Evolutionary conservation across 2,329 filamentous ascomycete genomes (phyloP), one percentile per base, ranked within the genome.

Genomic region (Dothideomycetes sp.): DNA sequence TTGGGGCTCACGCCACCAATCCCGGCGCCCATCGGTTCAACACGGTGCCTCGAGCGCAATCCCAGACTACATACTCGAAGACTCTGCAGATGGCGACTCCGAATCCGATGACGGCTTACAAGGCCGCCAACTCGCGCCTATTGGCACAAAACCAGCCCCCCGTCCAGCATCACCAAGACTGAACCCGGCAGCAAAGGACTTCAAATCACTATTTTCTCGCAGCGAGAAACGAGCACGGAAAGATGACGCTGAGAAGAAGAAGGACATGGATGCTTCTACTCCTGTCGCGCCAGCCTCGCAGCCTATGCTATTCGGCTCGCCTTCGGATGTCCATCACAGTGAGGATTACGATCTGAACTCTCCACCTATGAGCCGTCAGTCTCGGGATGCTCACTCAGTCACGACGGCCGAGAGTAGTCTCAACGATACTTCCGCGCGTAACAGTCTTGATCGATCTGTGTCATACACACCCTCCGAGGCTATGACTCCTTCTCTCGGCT

Each of bases 101-200:
- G 38, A 62, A 59, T 31, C 68, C 64, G 45, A 44, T 30, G 52
- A 9, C 48, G 51, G 31, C 64, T 69, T 33, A 66, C 64, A 14
- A 62, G 60, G 27, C 69, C 70, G 4, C 70, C 72, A 19, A 2
- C 73, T 78, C 44, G 74, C 73, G 3, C 75, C 76, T 1, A 95
- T 96, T 48, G 89, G 89, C 17, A 93, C 85, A 3, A 56, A 49
- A 38, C 58, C 57, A 4, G 34, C 78, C 80, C 33, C 34, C 19
- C 32, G 36, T n/a, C 18, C 19, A 12, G 4, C 35, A 10, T 37
- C 41, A 4, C 3, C 85, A 82, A 71, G 73, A 50, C 70, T 96
- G 19, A 96, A 98, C 52, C 91, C 91, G 5, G 76, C 84, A 5
- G 91, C 89, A 0, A 88, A 88, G 7, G 84, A 82, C 1, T 96